Percentiles rank a stretch among this genome's conserved stretches.
Evolutionary conservation across 2,329 filamentous ascomycete genomes (phyloP).

Genomic region (Oidium heveae): DNA sequence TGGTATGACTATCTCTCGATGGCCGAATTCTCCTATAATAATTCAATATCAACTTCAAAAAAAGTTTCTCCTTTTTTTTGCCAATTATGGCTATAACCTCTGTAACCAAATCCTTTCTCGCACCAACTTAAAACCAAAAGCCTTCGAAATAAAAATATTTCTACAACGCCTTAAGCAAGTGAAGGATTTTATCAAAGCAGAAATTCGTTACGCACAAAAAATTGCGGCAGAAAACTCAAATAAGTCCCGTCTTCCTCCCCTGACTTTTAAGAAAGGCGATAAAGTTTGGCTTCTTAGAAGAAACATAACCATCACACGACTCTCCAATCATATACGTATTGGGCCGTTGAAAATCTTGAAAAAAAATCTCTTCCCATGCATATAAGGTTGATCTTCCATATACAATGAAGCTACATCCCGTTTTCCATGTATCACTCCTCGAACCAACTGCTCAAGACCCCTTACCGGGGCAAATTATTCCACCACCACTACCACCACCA

Average conservation of each 20-base stretch:
- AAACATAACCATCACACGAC: neutral
- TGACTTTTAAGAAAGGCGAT: neutral
- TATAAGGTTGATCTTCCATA: constrained; percentile 1
- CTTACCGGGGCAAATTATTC: neutral
- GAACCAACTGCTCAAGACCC: neutral
- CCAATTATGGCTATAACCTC: neutral
- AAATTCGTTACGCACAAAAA: neutral
- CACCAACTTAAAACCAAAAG: neutral
- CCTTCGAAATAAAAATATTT: neutral
- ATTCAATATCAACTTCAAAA: neutral
- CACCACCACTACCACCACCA: neutral
- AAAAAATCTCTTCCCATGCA: neutral
- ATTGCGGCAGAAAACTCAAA: neutral
- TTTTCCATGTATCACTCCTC: constrained; percentile 2
- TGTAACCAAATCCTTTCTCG: neutral
- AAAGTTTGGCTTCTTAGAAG: neutral
- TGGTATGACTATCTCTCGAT: constrained; percentile 1
- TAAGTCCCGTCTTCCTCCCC: neutral
- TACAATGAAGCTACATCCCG: constrained; percentile 1
- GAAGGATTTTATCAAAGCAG: neutral
- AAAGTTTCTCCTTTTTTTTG: neutral
- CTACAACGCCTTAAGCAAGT: neutral
- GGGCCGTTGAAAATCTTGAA: neutral
- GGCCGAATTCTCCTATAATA: constrained; percentile 3
- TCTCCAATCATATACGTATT: neutral